phyloP scores from a whole-genome alignment of 1,284 basidiomycete species.

The Stygiomarasmius scandens region DNA sequence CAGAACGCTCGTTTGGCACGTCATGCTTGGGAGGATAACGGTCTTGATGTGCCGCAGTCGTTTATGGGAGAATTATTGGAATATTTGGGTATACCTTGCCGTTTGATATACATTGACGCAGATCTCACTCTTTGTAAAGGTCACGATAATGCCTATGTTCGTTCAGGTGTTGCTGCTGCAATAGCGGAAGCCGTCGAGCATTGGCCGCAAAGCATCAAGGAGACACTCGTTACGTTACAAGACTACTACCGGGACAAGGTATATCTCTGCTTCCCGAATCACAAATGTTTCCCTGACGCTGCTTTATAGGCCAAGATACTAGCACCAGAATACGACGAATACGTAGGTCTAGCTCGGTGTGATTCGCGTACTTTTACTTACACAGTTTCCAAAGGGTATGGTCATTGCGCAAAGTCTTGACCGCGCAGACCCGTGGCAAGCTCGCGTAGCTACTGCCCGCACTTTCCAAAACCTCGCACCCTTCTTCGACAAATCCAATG shows the following conservation, averaged over 20 bases:
- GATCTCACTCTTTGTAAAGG: constrained; percentile 42
- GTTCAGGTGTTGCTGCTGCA: constrained; percentile 72
- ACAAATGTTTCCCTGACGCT: constrained; percentile 7
- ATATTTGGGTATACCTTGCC: constrained; percentile 64
- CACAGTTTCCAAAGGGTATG: constrained; percentile 72
- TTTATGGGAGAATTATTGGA: constrained; percentile 68
- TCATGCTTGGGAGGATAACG: constrained; percentile 96
- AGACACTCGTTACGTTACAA: constrained; percentile 56
- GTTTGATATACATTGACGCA: neutral
- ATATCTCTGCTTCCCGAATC: constrained; percentile 1
- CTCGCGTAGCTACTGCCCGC: constrained; percentile 77
- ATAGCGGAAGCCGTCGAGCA: constrained; percentile 80
- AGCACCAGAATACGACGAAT: constrained; percentile 89
- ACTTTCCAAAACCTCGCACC: constrained; percentile 76
- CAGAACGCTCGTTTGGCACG: constrained; percentile 86
- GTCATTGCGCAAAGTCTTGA: constrained; percentile 89
- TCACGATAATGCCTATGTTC: constrained; percentile 83
- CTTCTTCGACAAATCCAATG: constrained; percentile 63
- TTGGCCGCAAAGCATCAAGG: constrained; percentile 69
- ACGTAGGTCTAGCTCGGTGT: constrained; percentile 51
- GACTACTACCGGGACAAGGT: constrained; percentile 86
- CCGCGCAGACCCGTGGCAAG: constrained; percentile 90
- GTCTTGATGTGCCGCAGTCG: constrained; percentile 82
- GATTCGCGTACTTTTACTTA: neutral
- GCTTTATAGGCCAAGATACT: constrained; percentile 73